Evolutionary conservation across 2,329 filamentous ascomycete species (phyloP).

Genomic region (Calonectria hawksworthii): DNA sequence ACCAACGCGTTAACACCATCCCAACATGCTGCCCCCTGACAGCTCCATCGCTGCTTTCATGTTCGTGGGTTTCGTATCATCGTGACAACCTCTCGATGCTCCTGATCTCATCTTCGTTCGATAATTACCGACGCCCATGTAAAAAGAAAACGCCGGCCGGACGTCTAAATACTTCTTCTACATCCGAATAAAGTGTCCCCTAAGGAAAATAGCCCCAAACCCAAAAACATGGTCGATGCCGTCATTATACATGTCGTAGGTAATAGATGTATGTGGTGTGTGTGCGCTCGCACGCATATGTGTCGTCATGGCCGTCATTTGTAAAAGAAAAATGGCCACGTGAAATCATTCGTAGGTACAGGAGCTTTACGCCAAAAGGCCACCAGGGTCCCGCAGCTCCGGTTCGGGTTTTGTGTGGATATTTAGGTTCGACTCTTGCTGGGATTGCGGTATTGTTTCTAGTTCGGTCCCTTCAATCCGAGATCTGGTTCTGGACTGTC

Average conservation of each 20-base stretch:
- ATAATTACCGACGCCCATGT: conserved; percentile 21
- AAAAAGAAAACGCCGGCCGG: conserved; percentile 31
- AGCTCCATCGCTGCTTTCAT: neutral
- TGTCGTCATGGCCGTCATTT: conserved; percentile 27
- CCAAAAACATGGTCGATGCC: conserved; percentile 26
- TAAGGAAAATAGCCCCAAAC: conserved; percentile 10
- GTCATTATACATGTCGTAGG: conserved; percentile 37
- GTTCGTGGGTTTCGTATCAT: conserved; percentile 19
- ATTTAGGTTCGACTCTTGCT: conserved; percentile 51
- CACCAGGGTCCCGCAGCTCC: conserved; percentile 56
- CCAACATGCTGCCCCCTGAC: conserved; percentile 7
- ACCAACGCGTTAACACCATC: conserved; percentile 6
- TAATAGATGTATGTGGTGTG: conserved; percentile 16
- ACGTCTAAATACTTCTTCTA: conserved; percentile 35
- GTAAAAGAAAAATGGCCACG: neutral
- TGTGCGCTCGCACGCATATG: conserved; percentile 6
- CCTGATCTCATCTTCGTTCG: conserved; percentile 9
- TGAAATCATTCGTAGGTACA: neutral
- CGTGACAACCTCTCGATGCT: conserved; percentile 5
- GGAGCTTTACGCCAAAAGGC: conserved; percentile 52
- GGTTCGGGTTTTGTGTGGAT: conserved; percentile 49
- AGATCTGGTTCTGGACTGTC: conserved; percentile 47
- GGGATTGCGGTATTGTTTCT: conserved; percentile 61
- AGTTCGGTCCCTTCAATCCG: conserved; percentile 58
- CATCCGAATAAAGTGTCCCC: conserved; percentile 18